phyloP scores from a whole-genome alignment of 495 filamentous ascomycete species.

The Lepraria neglecta region DNA sequence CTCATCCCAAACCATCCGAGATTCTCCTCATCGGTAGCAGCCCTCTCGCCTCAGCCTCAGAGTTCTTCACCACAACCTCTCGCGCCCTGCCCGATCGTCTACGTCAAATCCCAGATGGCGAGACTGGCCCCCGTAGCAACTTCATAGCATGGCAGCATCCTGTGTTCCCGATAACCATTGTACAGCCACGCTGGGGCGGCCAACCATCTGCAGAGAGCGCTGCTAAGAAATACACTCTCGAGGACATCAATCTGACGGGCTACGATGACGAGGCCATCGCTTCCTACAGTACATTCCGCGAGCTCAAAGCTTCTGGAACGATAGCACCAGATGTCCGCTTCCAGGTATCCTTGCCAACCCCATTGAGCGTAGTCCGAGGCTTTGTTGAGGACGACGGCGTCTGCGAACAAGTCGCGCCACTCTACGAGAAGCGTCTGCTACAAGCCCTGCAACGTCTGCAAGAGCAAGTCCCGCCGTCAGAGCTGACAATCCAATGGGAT shows the following conservation, averaged over 20 bases:
- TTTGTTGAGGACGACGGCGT: conserved; percentile 21
- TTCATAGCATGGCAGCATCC: conserved; percentile 35
- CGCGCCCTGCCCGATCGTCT: conserved; percentile 29
- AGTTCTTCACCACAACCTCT: background rate
- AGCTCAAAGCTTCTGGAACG: conserved; percentile 28
- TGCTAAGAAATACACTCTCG: conserved; percentile 19
- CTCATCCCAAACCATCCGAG: background rate
- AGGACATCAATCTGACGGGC: conserved; percentile 30
- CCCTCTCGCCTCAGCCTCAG: background rate
- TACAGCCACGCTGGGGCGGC: conserved; percentile 7
- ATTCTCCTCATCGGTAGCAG: background rate
- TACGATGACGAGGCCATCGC: conserved; percentile 37
- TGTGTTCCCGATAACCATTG: conserved; percentile 25
- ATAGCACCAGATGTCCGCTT: conserved; percentile 33
- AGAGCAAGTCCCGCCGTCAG: conserved; percentile 34
- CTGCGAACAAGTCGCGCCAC: conserved; percentile 30
- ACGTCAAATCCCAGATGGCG: conserved; percentile 37
- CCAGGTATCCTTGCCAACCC: conserved; percentile 37
- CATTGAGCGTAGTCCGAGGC: conserved; percentile 19
- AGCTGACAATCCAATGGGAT: conserved; percentile 44
- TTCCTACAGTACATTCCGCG: conserved; percentile 34
- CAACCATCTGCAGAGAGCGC: background rate
- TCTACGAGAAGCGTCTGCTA: conserved; percentile 37
- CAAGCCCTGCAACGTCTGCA: conserved; percentile 34
- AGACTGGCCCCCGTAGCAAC: conserved; percentile 34